A percentile compares a stretch with the other conserved stretches of the same genome.
These are phyloP conservation scores for Butyriboletus appendiculatus DNA, from an alignment of 1,284 basidiomycete genomes.

Conservation along the genomic window DNA sequence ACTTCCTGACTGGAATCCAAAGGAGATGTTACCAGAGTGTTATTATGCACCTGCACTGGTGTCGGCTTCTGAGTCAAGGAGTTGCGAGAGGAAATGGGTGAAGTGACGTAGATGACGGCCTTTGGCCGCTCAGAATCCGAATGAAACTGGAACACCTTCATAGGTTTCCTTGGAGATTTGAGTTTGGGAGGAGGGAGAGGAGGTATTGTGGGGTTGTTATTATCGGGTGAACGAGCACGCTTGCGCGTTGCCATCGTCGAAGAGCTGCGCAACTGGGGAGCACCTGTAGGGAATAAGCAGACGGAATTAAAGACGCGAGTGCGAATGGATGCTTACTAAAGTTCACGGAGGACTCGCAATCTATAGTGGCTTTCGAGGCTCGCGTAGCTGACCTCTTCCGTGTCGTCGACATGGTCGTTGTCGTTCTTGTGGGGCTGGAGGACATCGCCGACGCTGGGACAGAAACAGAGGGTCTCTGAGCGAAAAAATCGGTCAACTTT, in stretches of 20 bases:
- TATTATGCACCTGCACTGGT: not conserved
- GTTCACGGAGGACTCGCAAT: not conserved
- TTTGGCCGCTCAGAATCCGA: constrained; percentile 1
- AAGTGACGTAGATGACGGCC: constrained; percentile 9
- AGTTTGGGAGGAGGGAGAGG: constrained; percentile 10
- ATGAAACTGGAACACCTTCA: constrained; percentile 9
- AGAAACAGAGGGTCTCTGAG: constrained; percentile 11
- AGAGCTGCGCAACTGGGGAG: constrained; percentile 6
- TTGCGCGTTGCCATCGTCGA: constrained; percentile 25
- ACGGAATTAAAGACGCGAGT: not conserved
- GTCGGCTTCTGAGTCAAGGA: constrained; percentile 3
- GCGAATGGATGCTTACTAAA: constrained; percentile 11
- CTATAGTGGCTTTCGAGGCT: constrained; percentile 1
- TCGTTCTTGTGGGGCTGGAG: not conserved
- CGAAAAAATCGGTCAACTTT: constrained; percentile 34
- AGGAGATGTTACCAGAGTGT: constrained; percentile 14
- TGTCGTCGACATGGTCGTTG: not conserved
- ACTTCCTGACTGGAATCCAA: constrained; percentile 34
- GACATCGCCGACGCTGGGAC: constrained; percentile 2
- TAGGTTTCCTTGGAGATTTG: constrained; percentile 15
- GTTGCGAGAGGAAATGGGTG: constrained; percentile 9
- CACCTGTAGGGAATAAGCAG: constrained; percentile 16
- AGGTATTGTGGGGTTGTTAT: not conserved
- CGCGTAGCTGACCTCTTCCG: constrained; percentile 17
- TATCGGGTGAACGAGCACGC: constrained; percentile 32